Base-by-base conservation (phyloP, 805 yeast species). In the Wickerhamiella siamensis region DNA sequence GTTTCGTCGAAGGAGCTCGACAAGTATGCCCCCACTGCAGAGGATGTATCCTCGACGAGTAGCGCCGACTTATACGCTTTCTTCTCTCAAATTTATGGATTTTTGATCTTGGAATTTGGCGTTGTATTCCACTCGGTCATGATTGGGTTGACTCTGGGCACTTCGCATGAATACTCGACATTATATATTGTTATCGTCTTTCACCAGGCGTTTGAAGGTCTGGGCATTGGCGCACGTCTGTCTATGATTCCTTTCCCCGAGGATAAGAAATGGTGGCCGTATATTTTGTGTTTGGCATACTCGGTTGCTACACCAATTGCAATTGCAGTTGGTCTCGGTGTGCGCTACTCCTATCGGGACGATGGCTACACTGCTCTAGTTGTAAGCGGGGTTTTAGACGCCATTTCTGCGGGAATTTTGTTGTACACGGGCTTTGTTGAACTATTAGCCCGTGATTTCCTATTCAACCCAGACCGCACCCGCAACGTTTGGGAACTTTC, bases 121-220 rank as follows among this genome's bases (percentile, higher is more conserved):
- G 69, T 79, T 34, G 57, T 79, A 14, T 77, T 80, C 65, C 88
- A 80, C 60, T 78, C 86, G 2, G 77, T 80, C 2, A 74, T 80
- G 61, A 71, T 80, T 47, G 88, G 88, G 34, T 64, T 79, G 47
- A 69, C 80, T 4, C 62, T 79, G 46, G 82, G 82, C 5, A 71
- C 75, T 17, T 57, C 77, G 9, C 80, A 77, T 36, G 76, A 78
- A 53, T 79, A 77, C 56, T 65, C 61, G 35, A 69, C 81, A 4
- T 63, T 80, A 36, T 79, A 76, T 53, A 64, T 75, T 39, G 88
- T 79, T 6, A 48, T 74, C 33, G 73, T 77, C 4, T 80, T 79
- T 68, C 88, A 80, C 59, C 88, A 80, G 59, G 67, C 75, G 54
- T 81, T 80, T 53, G 88, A 80, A 63, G 88, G 88, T 48, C 66